phyloP scores from a whole-genome alignment of 1,139 yeast species.

The Tardiomyces depauwii region DNA sequence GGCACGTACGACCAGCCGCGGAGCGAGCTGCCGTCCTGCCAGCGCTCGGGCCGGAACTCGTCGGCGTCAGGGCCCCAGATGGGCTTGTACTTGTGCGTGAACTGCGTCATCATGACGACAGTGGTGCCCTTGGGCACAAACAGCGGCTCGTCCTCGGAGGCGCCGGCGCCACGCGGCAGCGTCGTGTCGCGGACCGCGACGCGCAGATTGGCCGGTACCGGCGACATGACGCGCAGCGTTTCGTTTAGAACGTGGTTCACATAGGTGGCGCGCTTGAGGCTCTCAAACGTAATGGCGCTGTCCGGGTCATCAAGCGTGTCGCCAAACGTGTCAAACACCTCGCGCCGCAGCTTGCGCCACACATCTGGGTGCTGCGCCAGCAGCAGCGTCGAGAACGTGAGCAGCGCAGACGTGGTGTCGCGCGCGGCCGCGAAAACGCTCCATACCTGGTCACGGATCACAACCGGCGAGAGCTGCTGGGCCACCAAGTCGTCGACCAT shows the following conservation, averaged over 20 bases:
- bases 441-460: slow-evolving; percentile 38
- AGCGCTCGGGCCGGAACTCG: slow-evolving; percentile 42
- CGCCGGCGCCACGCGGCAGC: slow-evolving; percentile 39
- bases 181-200: slow-evolving; percentile 25
- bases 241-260: slow-evolving; percentile 16
- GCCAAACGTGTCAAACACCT: slow-evolving; percentile 17
- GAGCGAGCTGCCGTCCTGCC: slow-evolving; percentile 23
- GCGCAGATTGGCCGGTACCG: slow-evolving; percentile 17
- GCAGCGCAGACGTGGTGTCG: slow-evolving; percentile 42
- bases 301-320: slow-evolving; percentile 8
- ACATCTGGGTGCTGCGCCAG: slow-evolving; percentile 34
- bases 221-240: slow-evolving; percentile 12
- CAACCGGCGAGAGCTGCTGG: slow-evolving; percentile 28
- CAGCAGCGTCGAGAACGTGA: slow-evolving; percentile 35
- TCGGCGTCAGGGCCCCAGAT: slow-evolving; percentile 39
- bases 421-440: slow-evolving; percentile 42
- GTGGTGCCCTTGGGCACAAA: slow-evolving; percentile 37
- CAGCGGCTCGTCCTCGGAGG: slow-evolving; percentile 32
- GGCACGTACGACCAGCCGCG: slow-evolving; percentile 20
- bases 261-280: slow-evolving; percentile 31
- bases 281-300: slow-evolving; percentile 29
- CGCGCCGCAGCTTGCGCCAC: slow-evolving; percentile 29
- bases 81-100: slow-evolving; percentile 34
- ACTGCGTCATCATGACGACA: slow-evolving; percentile 34
- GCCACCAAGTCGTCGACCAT: background rate